Base-by-base conservation (phyloP, 2,329 filamentous ascomycete genomes). In the Apiospora hydei region DNA sequence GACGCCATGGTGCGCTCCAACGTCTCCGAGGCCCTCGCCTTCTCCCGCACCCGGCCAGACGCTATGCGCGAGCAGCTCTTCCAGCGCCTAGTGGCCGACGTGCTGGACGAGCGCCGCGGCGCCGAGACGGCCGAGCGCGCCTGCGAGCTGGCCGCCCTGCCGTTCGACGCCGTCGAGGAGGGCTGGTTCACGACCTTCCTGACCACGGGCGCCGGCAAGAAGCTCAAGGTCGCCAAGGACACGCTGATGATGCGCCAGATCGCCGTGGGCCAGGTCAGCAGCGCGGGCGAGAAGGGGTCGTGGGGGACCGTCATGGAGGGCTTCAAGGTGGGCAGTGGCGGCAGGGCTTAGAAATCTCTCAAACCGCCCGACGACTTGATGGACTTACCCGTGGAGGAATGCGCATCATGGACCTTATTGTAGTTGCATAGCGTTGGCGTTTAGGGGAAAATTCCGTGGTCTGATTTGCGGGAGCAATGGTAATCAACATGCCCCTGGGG, bases 211-310 rank as follows among this genome's bases (percentile, higher is more conserved):
- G 89, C 90, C 64, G 93, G 92, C 2, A 90, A 89, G 77, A 87
- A 85, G 57, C 82, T 92, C 10, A 89, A 88, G 74, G 89, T 88
- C 34, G 90, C 92, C 4, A 91, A 89, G 78, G 94, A 96, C 77
- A 93, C 92, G 0, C 85, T 95, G 1, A 86, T 94, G 76, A 92
- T 95, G 87, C 89, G 93, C 76, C 89, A 88, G 74, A 90, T 96
- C 73, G 90, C 91, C 1, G 91, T 87, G 14, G 92, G 93, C 16
- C 85, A 90, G 71, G 79, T 80, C 1, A 87, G 88, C 26, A 82
- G 85, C 18, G 78, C 86, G 4, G 78, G 82, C 4, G 83, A 87
- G 71, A 84, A 85, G 73, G 84, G 84, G 0, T 82, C 84, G 14
- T 89, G 87, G 87, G 85, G 82, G 18, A 82, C 83, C 2, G 82